These are phyloP conservation scores for Solioccasus polychromus DNA, from an alignment of 768 basidiomycete genomes.

Conservation along the genomic window DNA sequence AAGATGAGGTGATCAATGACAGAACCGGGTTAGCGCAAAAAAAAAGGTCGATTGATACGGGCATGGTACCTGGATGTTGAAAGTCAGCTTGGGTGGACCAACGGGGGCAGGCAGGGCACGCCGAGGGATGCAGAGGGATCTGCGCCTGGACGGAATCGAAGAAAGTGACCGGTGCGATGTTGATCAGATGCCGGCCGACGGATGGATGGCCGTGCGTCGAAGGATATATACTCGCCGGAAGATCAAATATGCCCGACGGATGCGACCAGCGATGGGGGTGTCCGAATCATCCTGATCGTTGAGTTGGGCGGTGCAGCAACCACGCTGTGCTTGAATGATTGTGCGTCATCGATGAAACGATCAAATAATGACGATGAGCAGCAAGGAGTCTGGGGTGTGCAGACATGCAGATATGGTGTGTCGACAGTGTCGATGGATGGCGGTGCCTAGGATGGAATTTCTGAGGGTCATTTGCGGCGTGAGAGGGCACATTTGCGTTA, in stretches of 20 bases:
- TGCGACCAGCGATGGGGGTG: conserved; percentile 5
- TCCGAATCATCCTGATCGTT: too few relatives aligned
- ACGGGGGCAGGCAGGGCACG: conserved; percentile 14
- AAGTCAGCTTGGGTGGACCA: conserved; percentile 3
- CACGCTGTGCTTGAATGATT: conserved; percentile 1
- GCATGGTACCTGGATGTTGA: conserved; percentile 12
- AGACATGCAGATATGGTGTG: conserved; percentile 24
- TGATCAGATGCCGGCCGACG: conserved; percentile 3
- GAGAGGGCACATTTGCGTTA: conserved; percentile 6
- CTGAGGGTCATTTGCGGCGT: too few relatives aligned
- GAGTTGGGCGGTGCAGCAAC: not conserved
- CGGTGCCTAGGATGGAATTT: conserved; percentile 4
- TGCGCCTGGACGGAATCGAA: not conserved
- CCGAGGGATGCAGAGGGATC: conserved; percentile 1
- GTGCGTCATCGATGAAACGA: not conserved
- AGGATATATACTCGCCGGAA: not conserved
- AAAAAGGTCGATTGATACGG: conserved; percentile 13
- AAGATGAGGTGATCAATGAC: conserved; percentile 24
- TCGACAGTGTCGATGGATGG: conserved; percentile 10
- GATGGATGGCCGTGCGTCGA: too few relatives aligned
- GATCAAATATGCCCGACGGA: conserved; percentile 1
- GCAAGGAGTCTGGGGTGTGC: conserved; percentile 4
- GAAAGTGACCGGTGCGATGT: not conserved
- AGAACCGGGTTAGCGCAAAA: conserved; percentile 6
- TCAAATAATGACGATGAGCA: not conserved